Evolutionary conservation across 2,329 filamentous ascomycete genomes (phyloP).

Genomic region (Cytospora schulzeri): DNA sequence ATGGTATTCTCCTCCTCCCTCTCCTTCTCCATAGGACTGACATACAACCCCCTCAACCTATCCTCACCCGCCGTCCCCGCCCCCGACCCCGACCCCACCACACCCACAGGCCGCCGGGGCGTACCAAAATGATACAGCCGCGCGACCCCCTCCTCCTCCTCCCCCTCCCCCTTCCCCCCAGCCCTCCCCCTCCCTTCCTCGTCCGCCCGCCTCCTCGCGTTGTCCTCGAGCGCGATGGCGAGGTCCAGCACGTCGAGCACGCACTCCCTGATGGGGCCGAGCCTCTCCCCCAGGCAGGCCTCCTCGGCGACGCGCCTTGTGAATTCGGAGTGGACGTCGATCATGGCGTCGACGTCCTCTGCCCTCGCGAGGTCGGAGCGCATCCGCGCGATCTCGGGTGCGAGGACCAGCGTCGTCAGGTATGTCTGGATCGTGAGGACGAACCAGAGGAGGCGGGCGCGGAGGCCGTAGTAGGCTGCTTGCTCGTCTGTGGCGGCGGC

Average conservation of each 20-base stretch:
- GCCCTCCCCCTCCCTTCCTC: conserved; percentile 41
- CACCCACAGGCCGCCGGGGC: conserved; percentile 5
- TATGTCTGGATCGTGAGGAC: conserved; percentile 74
- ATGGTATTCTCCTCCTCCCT: conserved; percentile 31
- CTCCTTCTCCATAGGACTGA: conserved; percentile 37
- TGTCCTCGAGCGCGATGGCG: conserved; percentile 68
- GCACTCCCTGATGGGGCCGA: conserved; percentile 71
- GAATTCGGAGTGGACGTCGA: conserved; percentile 66
- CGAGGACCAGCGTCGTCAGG: conserved; percentile 71
- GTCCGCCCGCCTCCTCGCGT: conserved; percentile 50
- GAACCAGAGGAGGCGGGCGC: conserved; percentile 77
- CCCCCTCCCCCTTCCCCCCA: conserved; percentile 41
- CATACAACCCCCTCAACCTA: conserved; percentile 25
- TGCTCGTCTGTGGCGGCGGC: conserved; percentile 45
- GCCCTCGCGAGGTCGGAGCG: conserved; percentile 58
- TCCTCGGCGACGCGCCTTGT: conserved; percentile 65
- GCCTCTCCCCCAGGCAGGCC: conserved; percentile 67
- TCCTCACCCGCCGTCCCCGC: conserved; percentile 26
- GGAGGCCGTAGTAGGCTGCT: conserved; percentile 59
- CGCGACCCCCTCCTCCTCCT: conserved; percentile 34
- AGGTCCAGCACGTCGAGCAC: conserved; percentile 79
- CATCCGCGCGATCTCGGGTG: conserved; percentile 60
- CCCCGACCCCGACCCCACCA: too few relatives aligned
- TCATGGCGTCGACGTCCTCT: conserved; percentile 80
- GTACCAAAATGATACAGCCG: conserved; percentile 7